Base-by-base conservation (phyloP, 225 moss, liverwort and hornwort species). In the Bryoerythrophyllum caledonicum region DNA sequence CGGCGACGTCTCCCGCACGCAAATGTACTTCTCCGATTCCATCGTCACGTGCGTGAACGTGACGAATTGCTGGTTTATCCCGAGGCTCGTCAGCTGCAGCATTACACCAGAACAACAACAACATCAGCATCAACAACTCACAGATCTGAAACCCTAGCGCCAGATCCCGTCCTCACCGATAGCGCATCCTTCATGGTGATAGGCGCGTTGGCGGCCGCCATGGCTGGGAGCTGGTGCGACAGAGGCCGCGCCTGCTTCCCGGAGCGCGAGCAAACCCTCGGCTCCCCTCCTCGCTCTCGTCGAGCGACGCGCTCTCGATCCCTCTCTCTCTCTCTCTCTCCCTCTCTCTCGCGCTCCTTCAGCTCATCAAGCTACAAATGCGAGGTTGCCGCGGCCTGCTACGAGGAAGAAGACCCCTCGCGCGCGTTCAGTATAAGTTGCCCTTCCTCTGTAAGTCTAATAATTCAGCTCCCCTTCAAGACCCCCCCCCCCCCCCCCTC, bases 201-300 rank as follows among this genome's bases (percentile, higher is more conserved):
- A 83, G 99, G 99, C 79, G 99, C 95, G 83, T 82, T 99, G 64
- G 99, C 99, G 84, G 97, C 93, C 90, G 99, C 99, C 99, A 99
- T 95, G 86, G 77, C 82, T 20, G 85, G 75, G 78, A 16, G 77
- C 11, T 37, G 16, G 8, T 41, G 34, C 35, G 49, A 52, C 35
- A 54, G 55, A 65, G 56, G 65, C 65, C 25, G 63, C 17, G 74
- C 63, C 74, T 53, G 63, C 74, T 17, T 17, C 7, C 52, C 24
- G 38, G 74, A 52, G 74, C 52, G 63, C 74, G 63, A 63, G 52
- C 63, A 74, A 74, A 74, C 74, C 74, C 63, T 74, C 25, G 17
- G 43, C 54, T 0, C 13, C 28, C 21, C 21, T 19, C 49, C 63
- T 34, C 17, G 4, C 6, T 17, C 48, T 7, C 54, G 54, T 21